These are phyloP conservation scores for Leersia perrieri DNA, from an alignment of 176 grass and related monocot genomes.

Conservation along the genomic window DNA sequence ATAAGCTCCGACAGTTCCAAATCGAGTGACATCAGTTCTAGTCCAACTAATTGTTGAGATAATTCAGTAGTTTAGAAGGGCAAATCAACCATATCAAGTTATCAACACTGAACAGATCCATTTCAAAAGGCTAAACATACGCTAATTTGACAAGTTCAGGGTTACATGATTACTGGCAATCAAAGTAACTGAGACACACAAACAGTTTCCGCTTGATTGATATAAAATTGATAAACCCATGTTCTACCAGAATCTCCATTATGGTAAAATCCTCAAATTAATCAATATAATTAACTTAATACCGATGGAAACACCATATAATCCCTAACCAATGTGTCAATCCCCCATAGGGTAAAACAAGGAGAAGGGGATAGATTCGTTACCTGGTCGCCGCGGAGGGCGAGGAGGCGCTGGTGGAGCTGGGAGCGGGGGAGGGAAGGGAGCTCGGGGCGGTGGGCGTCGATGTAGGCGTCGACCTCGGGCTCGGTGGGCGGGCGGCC, in stretches of 20 bases:
- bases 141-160: neutral
- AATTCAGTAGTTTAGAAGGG: neutral
- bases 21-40: neutral
- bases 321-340: neutral
- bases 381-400: conserved; percentile 52
- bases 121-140: neutral
- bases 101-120: neutral
- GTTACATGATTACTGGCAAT: neutral
- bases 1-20: neutral
- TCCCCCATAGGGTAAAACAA: neutral
- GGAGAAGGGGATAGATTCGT: neutral
- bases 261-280: neutral
- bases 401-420: conserved; percentile 66
- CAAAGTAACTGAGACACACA: neutral
- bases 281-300: conserved; percentile 9
- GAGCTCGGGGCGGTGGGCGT: conserved; percentile 43
- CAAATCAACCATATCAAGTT: neutral
- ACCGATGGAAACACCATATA: neutral
- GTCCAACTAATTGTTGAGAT: neutral
- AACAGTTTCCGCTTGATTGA: neutral
- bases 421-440: conserved; percentile 58
- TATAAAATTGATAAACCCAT: neutral
- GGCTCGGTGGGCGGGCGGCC: conserved; percentile 47
- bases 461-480: conserved; percentile 76
- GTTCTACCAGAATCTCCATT: neutral